Evolutionary conservation across 768 basidiomycete genomes (phyloP).

Genomic region (Leccinum subtestaceum): DNA sequence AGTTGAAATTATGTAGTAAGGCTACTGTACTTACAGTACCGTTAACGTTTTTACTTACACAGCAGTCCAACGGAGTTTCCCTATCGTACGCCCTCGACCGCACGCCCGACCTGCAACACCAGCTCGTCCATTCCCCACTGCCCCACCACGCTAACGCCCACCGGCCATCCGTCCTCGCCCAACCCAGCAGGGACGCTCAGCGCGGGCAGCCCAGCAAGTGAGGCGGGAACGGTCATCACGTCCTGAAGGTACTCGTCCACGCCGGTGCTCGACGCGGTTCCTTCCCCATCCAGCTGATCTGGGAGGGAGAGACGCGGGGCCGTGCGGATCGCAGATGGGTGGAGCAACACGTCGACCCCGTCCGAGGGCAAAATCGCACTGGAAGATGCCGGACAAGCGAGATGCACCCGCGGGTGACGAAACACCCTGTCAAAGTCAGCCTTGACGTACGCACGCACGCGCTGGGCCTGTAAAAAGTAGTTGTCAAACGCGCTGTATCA

Average conservation of each 20-base stretch:
- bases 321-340: slow-evolving; percentile 83
- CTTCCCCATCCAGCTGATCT: slow-evolving; percentile 1
- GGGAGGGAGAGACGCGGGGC: slow-evolving; percentile 61
- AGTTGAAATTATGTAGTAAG: too few species aligned
- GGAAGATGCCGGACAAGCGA: slow-evolving; percentile 23
- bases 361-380: neutral
- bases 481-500: slow-evolving; percentile 86
- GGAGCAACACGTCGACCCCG: slow-evolving; percentile 77
- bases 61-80: neutral
- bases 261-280: slow-evolving; percentile 6
- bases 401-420: slow-evolving; percentile 48
- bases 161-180: slow-evolving; percentile 66
- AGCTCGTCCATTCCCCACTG: slow-evolving; percentile 80
- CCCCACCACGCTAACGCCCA: slow-evolving; percentile 80
- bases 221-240: slow-evolving; percentile 88
- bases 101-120: slow-evolving; percentile 52
- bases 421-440: slow-evolving; percentile 76
- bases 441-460: slow-evolving; percentile 67
- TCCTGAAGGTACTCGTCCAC: slow-evolving; percentile 82
- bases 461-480: slow-evolving; percentile 91
- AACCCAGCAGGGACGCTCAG: slow-evolving; percentile 63
- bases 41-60: neutral
- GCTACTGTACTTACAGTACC: too few species aligned
- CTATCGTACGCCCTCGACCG: slow-evolving; percentile 35
- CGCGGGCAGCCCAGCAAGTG: slow-evolving; percentile 84